Percentiles rank a stretch among this genome's conserved stretches.
Evolutionary conservation across 768 basidiomycete species (phyloP).

Genomic region (Lepiota venenata): DNA sequence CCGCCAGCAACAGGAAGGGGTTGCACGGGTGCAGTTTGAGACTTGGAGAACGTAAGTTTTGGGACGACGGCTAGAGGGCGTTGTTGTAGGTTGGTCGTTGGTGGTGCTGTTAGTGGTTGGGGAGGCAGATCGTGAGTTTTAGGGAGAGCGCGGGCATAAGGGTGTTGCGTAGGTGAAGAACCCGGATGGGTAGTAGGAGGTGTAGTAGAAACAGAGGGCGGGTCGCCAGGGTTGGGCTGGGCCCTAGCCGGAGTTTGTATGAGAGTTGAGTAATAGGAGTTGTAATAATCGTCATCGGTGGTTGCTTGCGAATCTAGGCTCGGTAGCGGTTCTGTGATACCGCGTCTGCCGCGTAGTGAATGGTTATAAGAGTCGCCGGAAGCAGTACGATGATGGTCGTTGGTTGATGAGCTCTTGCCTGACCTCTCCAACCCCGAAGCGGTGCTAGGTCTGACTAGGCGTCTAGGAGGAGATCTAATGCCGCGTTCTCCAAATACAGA

Average conservation of each 20-base stretch:
- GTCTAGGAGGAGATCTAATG: not conserved
- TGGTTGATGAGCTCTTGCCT: not conserved
- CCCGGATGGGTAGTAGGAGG: not conserved
- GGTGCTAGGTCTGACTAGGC: not conserved
- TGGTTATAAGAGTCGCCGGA: slow-evolving; percentile 3
- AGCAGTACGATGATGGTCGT: slow-evolving; percentile 5
- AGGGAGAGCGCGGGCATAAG: slow-evolving; percentile 47
- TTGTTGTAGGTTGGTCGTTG: not conserved
- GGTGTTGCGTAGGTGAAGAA: slow-evolving; percentile 33
- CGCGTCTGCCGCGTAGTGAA: not conserved
- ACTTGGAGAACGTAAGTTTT: slow-evolving; percentile 5
- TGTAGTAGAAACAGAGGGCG: slow-evolving; percentile 10
- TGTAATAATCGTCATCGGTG: slow-evolving; percentile 44
- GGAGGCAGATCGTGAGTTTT: slow-evolving; percentile 4
- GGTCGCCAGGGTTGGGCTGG: slow-evolving; percentile 11
- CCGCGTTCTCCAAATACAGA: not conserved
- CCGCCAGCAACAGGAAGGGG: slow-evolving; percentile 1
- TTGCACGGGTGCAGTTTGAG: not conserved
- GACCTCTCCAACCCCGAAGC: not conserved
- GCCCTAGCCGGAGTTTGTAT: slow-evolving; percentile 15
- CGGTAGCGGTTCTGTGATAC: slow-evolving; percentile 12
- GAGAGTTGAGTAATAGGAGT: slow-evolving; percentile 47
- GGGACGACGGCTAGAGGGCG: slow-evolving; percentile 2
- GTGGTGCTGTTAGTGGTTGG: slow-evolving; percentile 7
- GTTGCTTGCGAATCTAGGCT: slow-evolving; percentile 15